A percentile compares a stretch with the other conserved stretches of the same genome.
These are phyloP conservation scores for Dioszegia hungarica DNA, from an alignment of 768 basidiomycete species.

Conservation along the genomic window DNA sequence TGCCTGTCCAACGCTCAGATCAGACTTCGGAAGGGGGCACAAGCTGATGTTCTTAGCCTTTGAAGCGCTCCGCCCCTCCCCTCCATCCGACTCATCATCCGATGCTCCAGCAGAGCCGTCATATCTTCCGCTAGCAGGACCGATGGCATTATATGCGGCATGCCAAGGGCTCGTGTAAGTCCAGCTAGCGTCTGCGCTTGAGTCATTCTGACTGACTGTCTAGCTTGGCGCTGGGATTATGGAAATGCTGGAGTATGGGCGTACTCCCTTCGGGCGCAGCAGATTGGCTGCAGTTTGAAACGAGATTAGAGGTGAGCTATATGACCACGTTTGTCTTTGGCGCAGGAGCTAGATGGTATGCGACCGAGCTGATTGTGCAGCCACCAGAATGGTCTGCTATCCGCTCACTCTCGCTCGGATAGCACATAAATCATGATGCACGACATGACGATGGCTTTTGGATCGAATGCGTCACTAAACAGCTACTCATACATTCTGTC, in stretches of 20 bases:
- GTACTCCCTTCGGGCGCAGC: slow-evolving; percentile 82
- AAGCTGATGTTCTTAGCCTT: slow-evolving; percentile 52
- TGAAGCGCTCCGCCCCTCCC: slow-evolving; percentile 60
- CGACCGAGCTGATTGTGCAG: slow-evolving; percentile 10
- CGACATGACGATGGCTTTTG: background rate
- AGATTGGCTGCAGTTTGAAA: slow-evolving; percentile 93
- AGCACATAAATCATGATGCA: background rate
- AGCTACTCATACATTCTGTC: background rate
- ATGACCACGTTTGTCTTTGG: background rate
- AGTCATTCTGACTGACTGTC: slow-evolving; percentile 48
- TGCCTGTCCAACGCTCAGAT: background rate
- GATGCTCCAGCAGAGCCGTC: slow-evolving; percentile 15
- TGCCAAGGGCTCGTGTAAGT: slow-evolving; percentile 48
- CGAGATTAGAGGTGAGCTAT: slow-evolving; percentile 61
- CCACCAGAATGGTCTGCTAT: slow-evolving; percentile 46
- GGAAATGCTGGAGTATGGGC: slow-evolving; percentile 92
- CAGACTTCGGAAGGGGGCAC: background rate
- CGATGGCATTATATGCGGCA: slow-evolving; percentile 40
- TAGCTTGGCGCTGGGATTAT: slow-evolving; percentile 77
- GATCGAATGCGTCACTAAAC: background rate
- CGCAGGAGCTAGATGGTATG: background rate
- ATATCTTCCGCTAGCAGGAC: slow-evolving; percentile 23
- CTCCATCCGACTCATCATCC: background rate
- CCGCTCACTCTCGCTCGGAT: slow-evolving; percentile 27
- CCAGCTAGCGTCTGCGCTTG: background rate